These are phyloP conservation scores for Naumovozyma baii DNA, from an alignment of 805 yeast species.

Conservation along the genomic window DNA sequence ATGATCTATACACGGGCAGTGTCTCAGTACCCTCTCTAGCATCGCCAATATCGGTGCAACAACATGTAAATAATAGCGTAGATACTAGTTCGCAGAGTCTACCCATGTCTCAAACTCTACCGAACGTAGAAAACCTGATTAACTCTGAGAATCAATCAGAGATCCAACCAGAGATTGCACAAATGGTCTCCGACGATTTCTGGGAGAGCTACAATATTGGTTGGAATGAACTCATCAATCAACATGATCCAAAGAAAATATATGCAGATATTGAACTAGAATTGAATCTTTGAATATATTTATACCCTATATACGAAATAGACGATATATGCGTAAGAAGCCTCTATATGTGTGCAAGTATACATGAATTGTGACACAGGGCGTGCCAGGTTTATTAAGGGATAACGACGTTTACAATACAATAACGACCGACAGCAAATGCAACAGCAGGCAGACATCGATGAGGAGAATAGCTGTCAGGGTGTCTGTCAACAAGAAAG, in stretches of 20 bases:
- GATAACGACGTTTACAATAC: too few relatives aligned
- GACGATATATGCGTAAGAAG: too few relatives aligned
- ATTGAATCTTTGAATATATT: not conserved
- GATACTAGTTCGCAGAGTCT: not conserved
- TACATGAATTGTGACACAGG: too few relatives aligned
- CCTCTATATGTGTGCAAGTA: too few relatives aligned
- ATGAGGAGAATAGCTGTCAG: too few relatives aligned
- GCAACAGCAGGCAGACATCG: too few relatives aligned
- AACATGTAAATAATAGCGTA: not conserved
- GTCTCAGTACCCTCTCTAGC: not conserved
- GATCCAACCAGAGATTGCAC: constrained; percentile 3
- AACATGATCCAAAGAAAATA: constrained; percentile 1
- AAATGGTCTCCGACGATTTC: constrained; percentile 16
- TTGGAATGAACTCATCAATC: constrained; percentile 14
- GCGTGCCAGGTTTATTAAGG: too few relatives aligned
- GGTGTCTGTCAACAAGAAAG: too few relatives aligned
- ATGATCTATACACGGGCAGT: not conserved
- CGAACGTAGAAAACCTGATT: not conserved
- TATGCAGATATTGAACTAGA: not conserved
- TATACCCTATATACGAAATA: too few relatives aligned
- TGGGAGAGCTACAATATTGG: constrained; percentile 18
- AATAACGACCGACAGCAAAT: too few relatives aligned
- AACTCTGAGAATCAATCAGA: not conserved
- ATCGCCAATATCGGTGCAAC: too few relatives aligned
- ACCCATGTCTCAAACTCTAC: not conserved